These are phyloP conservation scores for Colletotrichum sp. DNA, from an alignment of 2,329 filamentous ascomycete species.

Conservation along the genomic window DNA sequence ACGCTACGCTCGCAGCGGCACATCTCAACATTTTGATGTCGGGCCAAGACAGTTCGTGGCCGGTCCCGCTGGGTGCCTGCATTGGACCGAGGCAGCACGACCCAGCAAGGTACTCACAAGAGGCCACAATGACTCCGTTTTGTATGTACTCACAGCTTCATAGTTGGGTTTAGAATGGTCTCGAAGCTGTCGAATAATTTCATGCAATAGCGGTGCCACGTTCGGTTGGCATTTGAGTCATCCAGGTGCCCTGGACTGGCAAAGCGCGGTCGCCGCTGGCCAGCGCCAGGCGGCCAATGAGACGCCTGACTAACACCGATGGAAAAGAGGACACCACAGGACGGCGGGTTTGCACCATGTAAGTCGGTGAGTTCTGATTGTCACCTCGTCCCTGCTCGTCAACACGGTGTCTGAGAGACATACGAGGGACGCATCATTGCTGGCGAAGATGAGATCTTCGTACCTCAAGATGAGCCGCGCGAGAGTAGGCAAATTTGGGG, in stretches of 20 bases:
- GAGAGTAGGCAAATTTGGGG: not conserved
- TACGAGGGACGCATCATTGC: not conserved
- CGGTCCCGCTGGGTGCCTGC: not conserved
- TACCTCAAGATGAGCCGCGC: not conserved
- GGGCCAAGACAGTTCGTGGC: not conserved
- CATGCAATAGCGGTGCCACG: not conserved
- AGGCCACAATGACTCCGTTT: not conserved
- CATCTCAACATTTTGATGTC: not conserved
- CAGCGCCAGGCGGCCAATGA: constrained; percentile 7
- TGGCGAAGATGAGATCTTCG: not conserved
- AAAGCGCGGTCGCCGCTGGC: not conserved
- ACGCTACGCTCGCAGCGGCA: not conserved
- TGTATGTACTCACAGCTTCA: not conserved
- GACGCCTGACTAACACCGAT: not conserved
- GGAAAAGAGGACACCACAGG: not conserved
- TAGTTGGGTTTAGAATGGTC: not conserved
- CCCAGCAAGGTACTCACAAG: not conserved
- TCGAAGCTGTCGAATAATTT: not conserved
- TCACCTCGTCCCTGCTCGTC: constrained; percentile 1
- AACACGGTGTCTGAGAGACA: not conserved
- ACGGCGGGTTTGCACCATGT: not conserved
- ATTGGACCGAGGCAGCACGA: not conserved
- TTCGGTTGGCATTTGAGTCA: not conserved
- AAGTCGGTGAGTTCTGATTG: constrained; percentile 6
- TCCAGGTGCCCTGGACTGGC: not conserved